Conservation (phyloP, 2,329 filamentous ascomycete genomes). For the Fusarium robinianum region DNA sequence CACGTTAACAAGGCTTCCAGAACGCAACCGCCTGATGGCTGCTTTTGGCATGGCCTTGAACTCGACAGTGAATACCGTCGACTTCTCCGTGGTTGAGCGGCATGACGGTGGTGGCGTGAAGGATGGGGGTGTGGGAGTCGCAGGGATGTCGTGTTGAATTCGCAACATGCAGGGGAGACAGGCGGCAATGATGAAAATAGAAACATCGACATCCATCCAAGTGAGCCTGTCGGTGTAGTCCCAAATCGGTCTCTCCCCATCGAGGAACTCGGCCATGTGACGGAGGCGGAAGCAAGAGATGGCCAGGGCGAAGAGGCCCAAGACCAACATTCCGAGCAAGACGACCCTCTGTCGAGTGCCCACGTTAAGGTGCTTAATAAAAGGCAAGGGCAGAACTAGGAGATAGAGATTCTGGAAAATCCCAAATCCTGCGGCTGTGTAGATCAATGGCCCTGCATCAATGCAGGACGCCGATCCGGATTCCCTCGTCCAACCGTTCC, state of each 20-base stretch:
- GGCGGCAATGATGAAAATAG: constrained; percentile 48
- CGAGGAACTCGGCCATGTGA: constrained; percentile 37
- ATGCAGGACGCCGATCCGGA: constrained; percentile 24
- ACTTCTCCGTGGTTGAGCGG: constrained; percentile 6
- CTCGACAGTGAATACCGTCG: constrained; percentile 3
- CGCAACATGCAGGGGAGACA: constrained; percentile 48
- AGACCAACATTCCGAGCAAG: constrained; percentile 49
- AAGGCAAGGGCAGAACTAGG: constrained; percentile 49
- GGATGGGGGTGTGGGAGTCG: constrained; percentile 19
- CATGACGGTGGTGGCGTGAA: too few species aligned
- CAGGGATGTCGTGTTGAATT: constrained; percentile 2
- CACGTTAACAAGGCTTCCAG: neutral
- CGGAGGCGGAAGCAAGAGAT: constrained; percentile 44
- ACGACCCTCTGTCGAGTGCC: constrained; percentile 50
- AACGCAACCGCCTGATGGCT: constrained; percentile 1
- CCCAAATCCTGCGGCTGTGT: constrained; percentile 50
- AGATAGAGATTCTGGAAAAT: constrained; percentile 53
- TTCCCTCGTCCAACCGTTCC: constrained; percentile 30
- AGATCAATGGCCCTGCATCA: constrained; percentile 41
- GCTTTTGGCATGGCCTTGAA: constrained; percentile 3
- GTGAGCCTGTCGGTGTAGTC: constrained; percentile 48
- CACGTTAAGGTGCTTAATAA: constrained; percentile 45
- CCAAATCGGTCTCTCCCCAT: constrained; percentile 48
- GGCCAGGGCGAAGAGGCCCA: constrained; percentile 48
- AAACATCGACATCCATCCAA: constrained; percentile 50